Base-by-base conservation (phyloP, 768 basidiomycete genomes). In the Lactarius sp. region DNA sequence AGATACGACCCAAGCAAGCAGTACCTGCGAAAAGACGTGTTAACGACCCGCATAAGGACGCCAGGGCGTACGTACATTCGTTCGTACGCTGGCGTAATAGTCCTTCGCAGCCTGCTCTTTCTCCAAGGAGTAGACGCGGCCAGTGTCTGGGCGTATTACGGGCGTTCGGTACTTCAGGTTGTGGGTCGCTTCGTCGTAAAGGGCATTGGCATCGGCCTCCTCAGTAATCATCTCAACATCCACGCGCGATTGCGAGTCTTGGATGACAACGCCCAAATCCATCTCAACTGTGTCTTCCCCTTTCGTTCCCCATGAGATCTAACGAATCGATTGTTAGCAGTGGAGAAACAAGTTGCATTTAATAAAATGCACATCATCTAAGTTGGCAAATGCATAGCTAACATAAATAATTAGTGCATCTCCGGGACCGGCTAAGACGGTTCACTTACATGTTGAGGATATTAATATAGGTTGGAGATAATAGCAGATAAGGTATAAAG, bases 251-350 rank as follows among this genome's bases (percentile, higher is more conserved):
- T 88, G 79, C 33, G 83, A 85, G 70, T 94, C 87, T 71, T 92
- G 90, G 44, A 85, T 83, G 52, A 94, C 90, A 7, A 85, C 85
- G 10, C 93, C 93, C 18, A 97, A 84, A 71, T 96, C 93, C 0
- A 82, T 81, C 56, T 89, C 86, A 0, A 83, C 80, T 3, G 80
- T 76, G 9, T 82, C 82, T 67, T 93, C 90, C 75, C 93, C 90
- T 74, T 98, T 98, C n/a, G 94, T 98, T 6, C 94, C 94, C 94
- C 94, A 92, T 31, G 92, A 92, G 49, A 92, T 91, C 88, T 90
- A 70, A 42, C 27, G 51, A 27, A 44, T 52, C 37, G 49, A 59
- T 59, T 44, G 31, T 60, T 42, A 33, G 54, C 16, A n/a, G 27
- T 16, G 62, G 22, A 36, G 55, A n/a, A 65, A 22, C 62, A 42